Conservation (phyloP, 108 stramenopile species). For the Aurantiochytrium sp. region DNA sequence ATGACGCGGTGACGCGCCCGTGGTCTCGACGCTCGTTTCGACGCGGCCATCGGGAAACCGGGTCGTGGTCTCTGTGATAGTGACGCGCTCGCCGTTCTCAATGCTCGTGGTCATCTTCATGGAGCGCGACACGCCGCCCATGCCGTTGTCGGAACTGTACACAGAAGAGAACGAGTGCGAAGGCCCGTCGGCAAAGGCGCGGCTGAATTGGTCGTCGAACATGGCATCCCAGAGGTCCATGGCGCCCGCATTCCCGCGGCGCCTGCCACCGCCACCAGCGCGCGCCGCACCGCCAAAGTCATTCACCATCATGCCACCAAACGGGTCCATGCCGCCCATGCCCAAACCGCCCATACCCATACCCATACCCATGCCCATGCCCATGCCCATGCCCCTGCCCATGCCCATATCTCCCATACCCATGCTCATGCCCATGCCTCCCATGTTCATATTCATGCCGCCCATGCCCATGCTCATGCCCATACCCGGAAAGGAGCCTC, state of each 20-base stretch:
- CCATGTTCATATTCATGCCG: background rate
- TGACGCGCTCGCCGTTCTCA: background rate
- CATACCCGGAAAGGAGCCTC: background rate
- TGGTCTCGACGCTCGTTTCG: background rate
- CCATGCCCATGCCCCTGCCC: background rate
- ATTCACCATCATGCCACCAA: too few relatives aligned
- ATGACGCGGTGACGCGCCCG: too few relatives aligned
- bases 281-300: too few relatives aligned
- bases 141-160: background rate
- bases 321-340: too few relatives aligned
- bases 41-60: constrained; percentile 1
- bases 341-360: too few relatives aligned
- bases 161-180: constrained; percentile 19
- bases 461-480: background rate
- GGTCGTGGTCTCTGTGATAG: background rate
- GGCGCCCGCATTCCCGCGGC: too few relatives aligned
- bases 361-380: background rate
- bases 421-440: background rate
- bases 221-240: background rate
- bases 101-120: background rate
- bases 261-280: too few relatives aligned
- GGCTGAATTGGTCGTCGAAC: background rate
- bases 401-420: background rate
- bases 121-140: background rate
- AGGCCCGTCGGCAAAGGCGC: background rate